Conservation (phyloP, 768 basidiomycete genomes). For the Kondoa subrosea region DNA sequence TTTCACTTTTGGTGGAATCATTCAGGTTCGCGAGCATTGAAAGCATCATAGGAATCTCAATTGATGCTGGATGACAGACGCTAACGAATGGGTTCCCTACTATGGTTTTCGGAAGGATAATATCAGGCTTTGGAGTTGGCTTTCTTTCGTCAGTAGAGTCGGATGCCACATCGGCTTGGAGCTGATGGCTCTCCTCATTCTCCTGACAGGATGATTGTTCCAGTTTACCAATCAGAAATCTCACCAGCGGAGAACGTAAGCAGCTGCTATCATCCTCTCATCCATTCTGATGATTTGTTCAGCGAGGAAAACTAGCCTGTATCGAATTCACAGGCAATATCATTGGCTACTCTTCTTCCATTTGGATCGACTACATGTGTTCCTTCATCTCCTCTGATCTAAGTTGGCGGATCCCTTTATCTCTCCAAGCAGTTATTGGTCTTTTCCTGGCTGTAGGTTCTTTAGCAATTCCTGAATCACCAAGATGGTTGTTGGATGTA, state of each 20-base stretch:
- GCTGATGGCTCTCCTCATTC: neutral
- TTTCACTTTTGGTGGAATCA: conserved; percentile 67
- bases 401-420: conserved; percentile 82
- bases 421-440: conserved; percentile 76
- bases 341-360: conserved; percentile 57
- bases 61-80: conserved; percentile 33
- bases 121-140: conserved; percentile 80
- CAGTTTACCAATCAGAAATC: conserved; percentile 89
- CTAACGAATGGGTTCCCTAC: conserved; percentile 57
- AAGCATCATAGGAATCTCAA: neutral
- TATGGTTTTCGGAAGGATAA: conserved; percentile 68
- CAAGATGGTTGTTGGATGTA: conserved; percentile 78
- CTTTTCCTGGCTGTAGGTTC: conserved; percentile 59
- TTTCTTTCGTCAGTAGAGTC: conserved; percentile 70
- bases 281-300: neutral
- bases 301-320: conserved; percentile 80
- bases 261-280: neutral
- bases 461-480: conserved; percentile 74
- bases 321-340: conserved; percentile 93
- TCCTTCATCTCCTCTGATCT: conserved; percentile 69
- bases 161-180: too few species aligned
- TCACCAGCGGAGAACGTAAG: conserved; percentile 75
- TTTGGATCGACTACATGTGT: conserved; percentile 82
- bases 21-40: conserved; percentile 38
- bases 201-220: conserved; percentile 67